Evolutionary conservation across 345 rosid genomes (phyloP).

Genomic region (Erodium maritimum): DNA sequence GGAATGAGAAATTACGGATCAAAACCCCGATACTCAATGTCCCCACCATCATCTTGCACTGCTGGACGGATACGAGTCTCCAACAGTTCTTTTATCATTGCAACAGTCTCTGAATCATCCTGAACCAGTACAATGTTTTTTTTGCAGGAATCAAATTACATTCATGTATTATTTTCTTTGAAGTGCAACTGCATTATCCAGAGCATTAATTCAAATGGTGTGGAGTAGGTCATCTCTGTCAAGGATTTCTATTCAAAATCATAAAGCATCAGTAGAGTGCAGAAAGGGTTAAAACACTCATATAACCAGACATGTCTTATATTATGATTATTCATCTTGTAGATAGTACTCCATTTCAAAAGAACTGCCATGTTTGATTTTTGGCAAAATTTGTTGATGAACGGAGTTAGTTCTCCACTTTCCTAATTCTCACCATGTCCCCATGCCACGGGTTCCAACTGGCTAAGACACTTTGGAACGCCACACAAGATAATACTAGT

Average conservation of each 20-base stretch:
- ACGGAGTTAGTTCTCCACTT: too few species aligned
- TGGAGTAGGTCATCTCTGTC: neutral
- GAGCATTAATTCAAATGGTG: neutral
- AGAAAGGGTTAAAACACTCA: neutral
- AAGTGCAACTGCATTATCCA: neutral
- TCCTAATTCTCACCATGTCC: too few species aligned
- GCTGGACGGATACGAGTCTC: conserved; percentile 97
- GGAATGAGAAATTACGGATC: conserved; percentile 43
- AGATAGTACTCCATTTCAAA: too few species aligned
- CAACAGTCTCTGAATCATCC: conserved; percentile 97
- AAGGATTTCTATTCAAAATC: neutral
- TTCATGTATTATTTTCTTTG: neutral
- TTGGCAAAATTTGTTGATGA: too few species aligned
- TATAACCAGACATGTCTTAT: neutral
- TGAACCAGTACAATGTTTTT: conserved; percentile 12
- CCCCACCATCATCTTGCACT: conserved; percentile 99
- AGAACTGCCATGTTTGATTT: too few species aligned
- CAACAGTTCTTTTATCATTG: conserved; percentile 92
- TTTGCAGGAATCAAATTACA: neutral
- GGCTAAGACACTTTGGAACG: too few species aligned
- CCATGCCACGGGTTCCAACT: too few species aligned
- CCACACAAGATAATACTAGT: too few species aligned
- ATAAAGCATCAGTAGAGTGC: neutral
- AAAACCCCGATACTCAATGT: conserved; percentile 79
- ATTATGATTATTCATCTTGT: too few species aligned